Base-by-base conservation (phyloP, 23 red algal species). In the Gracilaria caudata region DNA sequence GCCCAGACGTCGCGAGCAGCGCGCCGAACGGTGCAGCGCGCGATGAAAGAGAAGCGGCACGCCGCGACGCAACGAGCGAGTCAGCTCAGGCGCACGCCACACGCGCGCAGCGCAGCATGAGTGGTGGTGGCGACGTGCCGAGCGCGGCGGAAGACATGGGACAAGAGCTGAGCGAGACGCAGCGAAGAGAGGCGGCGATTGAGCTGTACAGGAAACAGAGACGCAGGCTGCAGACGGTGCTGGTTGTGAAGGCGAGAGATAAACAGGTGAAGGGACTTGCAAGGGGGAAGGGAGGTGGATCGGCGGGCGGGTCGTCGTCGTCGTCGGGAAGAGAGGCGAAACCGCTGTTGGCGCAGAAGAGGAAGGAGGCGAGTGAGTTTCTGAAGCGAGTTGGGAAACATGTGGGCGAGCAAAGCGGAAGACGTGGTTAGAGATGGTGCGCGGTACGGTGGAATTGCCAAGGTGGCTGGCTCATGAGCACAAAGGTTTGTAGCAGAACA, bases 181-280 rank as follows among this genome's bases (percentile, higher is more conserved):
- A 65, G 29, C 25, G 24, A 16, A 8, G 29, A 8, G n/a, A 65
- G 32, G 12, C 29, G 60, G 60, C 60, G 12, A 23, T 65, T 2
- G 60, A 32, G 29, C 26, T 65, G 60, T 65, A 65, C 60, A 65
- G 29, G 60, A 65, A 65, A 23, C 60, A 65, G 60, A 65, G 60
- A 32, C 10, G 29, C 1, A 65, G 29, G 60, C 29, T 65, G 60
- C 26, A 65, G 14, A 33, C 20, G 32, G 60, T 65, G 10, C 29
- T 65, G 60, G 10, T 65, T 65, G 2, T 65, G 9, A 65, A 65
- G 32, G 60, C 60, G 2, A 65, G 60, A 35, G 60, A 65, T 34
- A 65, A 35, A 19, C 60, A 65, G 20, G 60, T 23, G 29, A 65
- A 65, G 20, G 60, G 60, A 30, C 26, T 65, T 33, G 60, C 60